Evolutionary conservation across 2,329 filamentous ascomycete genomes (phyloP), one percentile per base, ranked within the genome.

Genomic region (Calycina marina): DNA sequence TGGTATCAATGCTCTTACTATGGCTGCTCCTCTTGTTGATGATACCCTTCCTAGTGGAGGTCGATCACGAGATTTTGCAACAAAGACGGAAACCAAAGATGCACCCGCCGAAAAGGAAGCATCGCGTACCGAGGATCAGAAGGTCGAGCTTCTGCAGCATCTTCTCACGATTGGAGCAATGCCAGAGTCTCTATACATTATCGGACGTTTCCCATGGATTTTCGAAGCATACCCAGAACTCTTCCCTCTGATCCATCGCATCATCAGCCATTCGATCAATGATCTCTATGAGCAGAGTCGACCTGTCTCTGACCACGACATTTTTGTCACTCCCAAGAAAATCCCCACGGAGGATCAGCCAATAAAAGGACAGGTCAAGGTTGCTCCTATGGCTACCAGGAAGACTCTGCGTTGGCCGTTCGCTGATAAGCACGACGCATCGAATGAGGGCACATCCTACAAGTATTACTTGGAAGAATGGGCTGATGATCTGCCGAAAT

Each of bases 401-500:
- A 79, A 78, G 48, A 65, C 72, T 11, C 62, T 90, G 41, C 72
- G 81, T 39, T 94, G 88, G 88, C 80, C 85, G 4, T 77, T 79
- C 46, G 72, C 84, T 4, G 86, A 93, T 45, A 76, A 72, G 43
- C 67, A 67, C 41, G 82, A 90, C 48, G n/a, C n/a, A n/a, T 73
- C 72, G 15, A 76, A 75, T 34, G 82, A 85, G 44, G 76, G 77
- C 13, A 67, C 69, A n/a, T 71, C 63, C 9, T 96, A 94, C 53
- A 73, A 80, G 18, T 96, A 92, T 52, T 98, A 98, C 55, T 94
- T 90, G 76, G 85, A 93, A 37, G 90, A 96, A 45, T 98, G 90
- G 90, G 68, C 76, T 2, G 88, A 96, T 55, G 93, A 90, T 41
- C 67, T 98, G 28, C 92, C 90, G 1, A 61, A 93, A 13, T 98